Percentiles rank a stretch among this genome's conserved stretches.
Evolutionary conservation across 345 rosid species (phyloP).

Genomic region (Linum tenue): DNA sequence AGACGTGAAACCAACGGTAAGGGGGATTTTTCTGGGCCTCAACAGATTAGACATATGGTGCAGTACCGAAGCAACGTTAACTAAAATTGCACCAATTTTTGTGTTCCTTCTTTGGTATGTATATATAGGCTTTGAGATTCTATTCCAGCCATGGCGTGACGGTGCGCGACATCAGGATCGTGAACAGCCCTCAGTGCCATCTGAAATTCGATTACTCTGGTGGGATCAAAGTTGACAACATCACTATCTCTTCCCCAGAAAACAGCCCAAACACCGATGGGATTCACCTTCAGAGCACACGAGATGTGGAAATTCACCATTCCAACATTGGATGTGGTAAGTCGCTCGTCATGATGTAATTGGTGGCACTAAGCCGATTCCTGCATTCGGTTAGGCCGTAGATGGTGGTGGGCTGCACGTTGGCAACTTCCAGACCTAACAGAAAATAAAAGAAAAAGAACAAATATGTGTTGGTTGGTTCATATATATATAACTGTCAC

Average conservation of each 20-base stretch:
- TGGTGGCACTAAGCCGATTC: neutral
- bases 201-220: conserved; percentile 68
- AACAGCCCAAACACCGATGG: conserved; percentile 83
- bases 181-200: conserved; percentile 78
- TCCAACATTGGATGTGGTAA: conserved; percentile 65
- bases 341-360: neutral
- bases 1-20: conserved; percentile 73
- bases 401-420: conserved; percentile 39
- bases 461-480: neutral
- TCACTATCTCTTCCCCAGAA: conserved; percentile 61
- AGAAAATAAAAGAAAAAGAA: neutral
- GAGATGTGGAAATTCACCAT: conserved; percentile 65
- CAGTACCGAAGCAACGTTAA: neutral
- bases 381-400: neutral
- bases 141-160: conserved; percentile 61
- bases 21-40: conserved; percentile 2
- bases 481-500: conserved; percentile 28
- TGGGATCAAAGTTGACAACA: conserved; percentile 47
- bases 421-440: conserved; percentile 16
- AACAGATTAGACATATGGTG: neutral
- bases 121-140: conserved; percentile 60
- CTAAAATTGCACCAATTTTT: neutral
- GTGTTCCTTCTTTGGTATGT: neutral
- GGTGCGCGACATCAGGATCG: conserved; percentile 55
- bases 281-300: conserved; percentile 77